Conservation (phyloP, 495 filamentous ascomycete species). For the Haplographium delicatum region DNA sequence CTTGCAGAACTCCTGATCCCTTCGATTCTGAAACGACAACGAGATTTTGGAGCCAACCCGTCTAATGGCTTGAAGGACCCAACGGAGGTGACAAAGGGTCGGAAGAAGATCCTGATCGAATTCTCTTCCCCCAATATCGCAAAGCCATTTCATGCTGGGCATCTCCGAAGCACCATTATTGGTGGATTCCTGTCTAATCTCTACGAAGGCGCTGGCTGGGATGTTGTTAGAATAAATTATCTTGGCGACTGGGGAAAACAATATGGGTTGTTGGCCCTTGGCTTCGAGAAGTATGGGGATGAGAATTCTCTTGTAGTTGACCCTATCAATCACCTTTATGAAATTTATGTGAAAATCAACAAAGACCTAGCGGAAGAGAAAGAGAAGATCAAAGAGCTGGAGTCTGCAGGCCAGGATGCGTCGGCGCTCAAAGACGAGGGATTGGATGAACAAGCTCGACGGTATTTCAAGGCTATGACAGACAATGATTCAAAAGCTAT, state of each 20-base stretch:
- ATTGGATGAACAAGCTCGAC: conserved; percentile 56
- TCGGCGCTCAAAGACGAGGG: conserved; percentile 43
- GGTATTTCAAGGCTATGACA: conserved; percentile 92
- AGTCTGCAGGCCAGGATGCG: conserved; percentile 42
- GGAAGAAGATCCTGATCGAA: conserved; percentile 54
- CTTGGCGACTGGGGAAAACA: conserved; percentile 67
- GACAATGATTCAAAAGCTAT: conserved; percentile 72
- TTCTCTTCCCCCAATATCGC: conserved; percentile 61
- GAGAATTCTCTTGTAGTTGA: conserved; percentile 51
- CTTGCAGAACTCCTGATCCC: conserved; percentile 57
- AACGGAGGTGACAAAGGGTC: conserved; percentile 61
- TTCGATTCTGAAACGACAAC: conserved; percentile 55
- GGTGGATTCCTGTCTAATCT: conserved; percentile 59
- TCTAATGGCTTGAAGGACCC: conserved; percentile 63
- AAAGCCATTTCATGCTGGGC: conserved; percentile 64
- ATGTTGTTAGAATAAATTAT: conserved; percentile 59
- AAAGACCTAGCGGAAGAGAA: conserved; percentile 51
- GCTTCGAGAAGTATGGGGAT: conserved; percentile 53
- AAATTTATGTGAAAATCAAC: conserved; percentile 61
- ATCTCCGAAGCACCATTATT: conserved; percentile 63
- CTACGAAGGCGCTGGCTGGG: conserved; percentile 55
- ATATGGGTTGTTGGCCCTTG: conserved; percentile 56
- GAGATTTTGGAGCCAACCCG: conserved; percentile 60
- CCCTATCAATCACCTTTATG: conserved; percentile 59
- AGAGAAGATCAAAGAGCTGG: conserved; percentile 41